These are phyloP conservation scores for Casuarina cunninghamiana DNA, from an alignment of 306 rosid genomes.

Conservation along the genomic window DNA sequence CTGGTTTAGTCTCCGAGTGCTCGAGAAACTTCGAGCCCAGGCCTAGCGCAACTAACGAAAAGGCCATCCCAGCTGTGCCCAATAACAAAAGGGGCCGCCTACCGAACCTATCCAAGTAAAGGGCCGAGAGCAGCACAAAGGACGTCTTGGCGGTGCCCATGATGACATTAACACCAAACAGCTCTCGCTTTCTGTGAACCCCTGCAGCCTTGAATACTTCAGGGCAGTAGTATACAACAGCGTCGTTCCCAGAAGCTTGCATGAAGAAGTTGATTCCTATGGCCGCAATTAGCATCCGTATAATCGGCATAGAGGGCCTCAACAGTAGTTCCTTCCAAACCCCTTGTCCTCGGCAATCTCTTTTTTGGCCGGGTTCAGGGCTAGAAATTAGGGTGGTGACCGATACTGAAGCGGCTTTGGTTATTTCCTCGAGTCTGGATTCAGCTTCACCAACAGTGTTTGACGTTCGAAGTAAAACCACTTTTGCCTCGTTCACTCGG, in stretches of 20 bases:
- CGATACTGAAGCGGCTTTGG: conserved; percentile 33
- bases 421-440: conserved; percentile 52
- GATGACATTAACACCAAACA: conserved; percentile 60
- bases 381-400: not conserved
- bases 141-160: conserved; percentile 66
- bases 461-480: conserved; percentile 55
- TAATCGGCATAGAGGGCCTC: conserved; percentile 47
- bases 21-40: conserved; percentile 57
- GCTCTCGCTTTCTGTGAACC: conserved; percentile 44
- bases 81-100: conserved; percentile 71
- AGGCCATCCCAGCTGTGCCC: conserved; percentile 64
- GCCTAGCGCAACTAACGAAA: conserved; percentile 54
- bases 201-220: conserved; percentile 78
- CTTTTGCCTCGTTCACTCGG: conserved; percentile 48
- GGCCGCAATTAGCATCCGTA: conserved; percentile 60
- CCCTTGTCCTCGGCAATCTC: conserved; percentile 38
- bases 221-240: conserved; percentile 76
- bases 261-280: conserved; percentile 83
- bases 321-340: conserved; percentile 74
- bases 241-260: conserved; percentile 97
- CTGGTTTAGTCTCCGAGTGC: conserved; percentile 30
- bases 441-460: conserved; percentile 57
- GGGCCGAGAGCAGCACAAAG: conserved; percentile 61
- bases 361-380: conserved; percentile 17
- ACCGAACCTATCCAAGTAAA: conserved; percentile 61